These are phyloP conservation scores for Fusarium sp. DNA, from an alignment of 2,329 filamentous ascomycete species.

Conservation along the genomic window DNA sequence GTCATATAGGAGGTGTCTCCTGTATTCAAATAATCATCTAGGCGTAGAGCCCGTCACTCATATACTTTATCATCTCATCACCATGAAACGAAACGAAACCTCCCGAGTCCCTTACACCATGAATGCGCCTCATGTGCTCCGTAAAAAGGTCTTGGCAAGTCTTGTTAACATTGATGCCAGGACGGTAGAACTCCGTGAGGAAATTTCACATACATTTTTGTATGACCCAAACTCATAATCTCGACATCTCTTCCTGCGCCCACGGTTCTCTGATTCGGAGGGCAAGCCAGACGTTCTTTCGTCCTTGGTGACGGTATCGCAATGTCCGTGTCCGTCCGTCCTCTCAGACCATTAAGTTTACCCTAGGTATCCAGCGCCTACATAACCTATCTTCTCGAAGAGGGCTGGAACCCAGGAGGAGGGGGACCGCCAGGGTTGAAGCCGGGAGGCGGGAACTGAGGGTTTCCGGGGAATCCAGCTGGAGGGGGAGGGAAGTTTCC, in stretches of 20 bases:
- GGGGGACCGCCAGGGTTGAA: slow-evolving; percentile 65
- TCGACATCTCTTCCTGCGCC: slow-evolving; percentile 32
- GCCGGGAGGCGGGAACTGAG: slow-evolving; percentile 63
- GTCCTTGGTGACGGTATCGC: slow-evolving; percentile 41
- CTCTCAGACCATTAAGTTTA: slow-evolving; percentile 40
- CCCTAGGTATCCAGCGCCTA: slow-evolving; percentile 40
- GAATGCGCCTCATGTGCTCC: slow-evolving; percentile 36
- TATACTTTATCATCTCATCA: slow-evolving; percentile 24
- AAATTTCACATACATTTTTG: slow-evolving; percentile 49
- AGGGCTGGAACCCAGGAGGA: slow-evolving; percentile 81
- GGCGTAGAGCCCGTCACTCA: slow-evolving; percentile 20
- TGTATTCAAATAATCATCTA: neutral
- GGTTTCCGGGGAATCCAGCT: slow-evolving; percentile 60
- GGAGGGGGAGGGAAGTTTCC: slow-evolving; percentile 51
- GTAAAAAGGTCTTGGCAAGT: slow-evolving; percentile 34
- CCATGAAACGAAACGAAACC: slow-evolving; percentile 21
- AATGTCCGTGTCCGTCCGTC: slow-evolving; percentile 16
- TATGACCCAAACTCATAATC: slow-evolving; percentile 43
- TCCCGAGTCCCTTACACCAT: slow-evolving; percentile 20
- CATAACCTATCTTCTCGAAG: slow-evolving; percentile 67
- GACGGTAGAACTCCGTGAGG: slow-evolving; percentile 36
- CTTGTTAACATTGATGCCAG: slow-evolving; percentile 43
- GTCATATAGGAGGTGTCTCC: neutral
- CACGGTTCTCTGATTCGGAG: slow-evolving; percentile 31
- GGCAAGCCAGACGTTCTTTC: slow-evolving; percentile 35